Conservation (phyloP, 2,329 filamentous ascomycete genomes). For the Xylaria sp. region DNA sequence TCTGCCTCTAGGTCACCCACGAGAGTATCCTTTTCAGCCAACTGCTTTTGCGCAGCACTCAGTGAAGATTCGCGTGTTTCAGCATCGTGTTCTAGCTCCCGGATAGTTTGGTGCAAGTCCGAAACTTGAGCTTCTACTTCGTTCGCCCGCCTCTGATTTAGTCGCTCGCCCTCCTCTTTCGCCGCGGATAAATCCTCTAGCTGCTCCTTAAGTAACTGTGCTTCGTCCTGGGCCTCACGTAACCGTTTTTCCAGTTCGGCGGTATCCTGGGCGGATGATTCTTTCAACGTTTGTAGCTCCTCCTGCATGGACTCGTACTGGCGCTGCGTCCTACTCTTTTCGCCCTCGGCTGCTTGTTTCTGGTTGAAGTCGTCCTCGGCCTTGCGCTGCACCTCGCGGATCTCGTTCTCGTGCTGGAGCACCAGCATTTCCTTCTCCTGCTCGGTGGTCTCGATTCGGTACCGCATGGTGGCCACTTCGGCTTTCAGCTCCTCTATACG, state of each 20-base stretch:
- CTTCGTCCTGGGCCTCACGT: constrained; percentile 77
- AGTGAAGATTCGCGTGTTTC: constrained; percentile 65
- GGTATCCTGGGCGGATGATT: constrained; percentile 64
- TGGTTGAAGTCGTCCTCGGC: constrained; percentile 87
- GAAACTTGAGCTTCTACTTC: constrained; percentile 65
- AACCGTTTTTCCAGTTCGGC: constrained; percentile 74
- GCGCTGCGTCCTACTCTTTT: constrained; percentile 59
- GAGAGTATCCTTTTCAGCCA: constrained; percentile 75
- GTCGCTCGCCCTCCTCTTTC: constrained; percentile 75
- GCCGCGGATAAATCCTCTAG: constrained; percentile 73
- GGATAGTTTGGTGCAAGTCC: constrained; percentile 58
- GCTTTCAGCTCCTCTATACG: constrained; percentile 83
- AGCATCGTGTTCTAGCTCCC: constrained; percentile 69
- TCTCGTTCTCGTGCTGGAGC: constrained; percentile 82
- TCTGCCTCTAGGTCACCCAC: constrained; percentile 83
- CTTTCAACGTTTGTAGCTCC: constrained; percentile 64
- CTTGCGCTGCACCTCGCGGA: constrained; percentile 80
- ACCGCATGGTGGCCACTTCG: constrained; percentile 86
- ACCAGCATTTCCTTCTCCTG: constrained; percentile 85
- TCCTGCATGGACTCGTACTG: constrained; percentile 61
- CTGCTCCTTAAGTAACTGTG: constrained; percentile 80
- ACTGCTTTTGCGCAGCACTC: constrained; percentile 70
- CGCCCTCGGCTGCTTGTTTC: constrained; percentile 67
- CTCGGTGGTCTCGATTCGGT: constrained; percentile 86
- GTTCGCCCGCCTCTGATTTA: constrained; percentile 63